A percentile compares a stretch with the other conserved stretches of the same genome.
These are phyloP conservation scores for Phylloporus arenicola DNA, from an alignment of 768 basidiomycete genomes.

Conservation along the genomic window DNA sequence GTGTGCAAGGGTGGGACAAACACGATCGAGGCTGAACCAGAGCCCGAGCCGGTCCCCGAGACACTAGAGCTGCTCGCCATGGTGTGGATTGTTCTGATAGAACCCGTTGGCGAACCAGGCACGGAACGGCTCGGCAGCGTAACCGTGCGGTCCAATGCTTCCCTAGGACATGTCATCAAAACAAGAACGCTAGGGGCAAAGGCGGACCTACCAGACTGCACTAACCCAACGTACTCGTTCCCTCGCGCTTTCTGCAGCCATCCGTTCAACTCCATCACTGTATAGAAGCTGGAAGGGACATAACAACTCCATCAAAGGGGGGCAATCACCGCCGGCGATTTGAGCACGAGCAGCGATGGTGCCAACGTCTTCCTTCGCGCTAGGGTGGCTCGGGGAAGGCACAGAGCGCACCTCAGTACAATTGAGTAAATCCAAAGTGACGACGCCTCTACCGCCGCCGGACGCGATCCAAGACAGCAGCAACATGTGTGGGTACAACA, in stretches of 20 bases:
- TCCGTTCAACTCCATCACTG: slow-evolving; percentile 79
- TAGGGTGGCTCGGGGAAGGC: slow-evolving; percentile 74
- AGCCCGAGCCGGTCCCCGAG: slow-evolving; percentile 30
- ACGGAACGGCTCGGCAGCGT: slow-evolving; percentile 43
- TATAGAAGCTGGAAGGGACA: slow-evolving; percentile 92
- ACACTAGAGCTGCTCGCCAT: slow-evolving; percentile 40
- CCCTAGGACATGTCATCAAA: slow-evolving; percentile 43
- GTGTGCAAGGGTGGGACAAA: slow-evolving; percentile 73
- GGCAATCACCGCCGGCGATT: slow-evolving; percentile 37
- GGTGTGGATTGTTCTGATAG: slow-evolving; percentile 67
- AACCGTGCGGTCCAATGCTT: slow-evolving; percentile 65
- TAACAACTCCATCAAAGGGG: slow-evolving; percentile 60
- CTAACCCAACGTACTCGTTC: slow-evolving; percentile 91
- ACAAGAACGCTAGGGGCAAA: not conserved
- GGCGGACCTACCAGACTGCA: slow-evolving; percentile 65
- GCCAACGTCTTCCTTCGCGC: slow-evolving; percentile 80
- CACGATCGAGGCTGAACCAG: slow-evolving; percentile 61
- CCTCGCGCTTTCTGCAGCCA: slow-evolving; percentile 83
- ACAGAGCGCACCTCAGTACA: slow-evolving; percentile 83
- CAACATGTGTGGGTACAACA: slow-evolving; percentile 79
- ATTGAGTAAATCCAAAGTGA: slow-evolving; percentile 81
- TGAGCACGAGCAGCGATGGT: slow-evolving; percentile 73
- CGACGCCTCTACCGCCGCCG: slow-evolving; percentile 77
- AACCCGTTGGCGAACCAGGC: slow-evolving; percentile 44
- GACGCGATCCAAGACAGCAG: slow-evolving; percentile 84